Conservation (phyloP, 352 stramenopile species). For the Globisporangium abappressorium region DNA sequence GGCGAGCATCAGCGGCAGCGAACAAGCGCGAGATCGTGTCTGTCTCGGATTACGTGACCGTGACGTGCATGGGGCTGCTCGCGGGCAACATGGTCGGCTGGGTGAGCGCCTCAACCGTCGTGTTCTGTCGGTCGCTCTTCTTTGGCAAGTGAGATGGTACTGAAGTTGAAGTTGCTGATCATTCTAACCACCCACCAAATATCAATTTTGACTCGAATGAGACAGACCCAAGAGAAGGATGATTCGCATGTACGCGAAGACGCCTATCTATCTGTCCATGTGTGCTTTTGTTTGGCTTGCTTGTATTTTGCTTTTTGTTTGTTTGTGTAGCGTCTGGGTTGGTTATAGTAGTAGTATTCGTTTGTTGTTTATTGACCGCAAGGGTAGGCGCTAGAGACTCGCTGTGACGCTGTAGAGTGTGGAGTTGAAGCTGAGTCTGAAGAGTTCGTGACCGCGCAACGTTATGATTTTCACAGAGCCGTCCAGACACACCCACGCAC, state of each 20-base stretch:
- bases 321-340: not conserved
- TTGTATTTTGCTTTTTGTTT: not conserved
- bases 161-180: not conserved
- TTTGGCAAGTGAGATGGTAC: slow-evolving; percentile 23
- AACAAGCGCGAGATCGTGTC: slow-evolving; percentile 50
- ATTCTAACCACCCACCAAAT: not conserved
- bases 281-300: not conserved
- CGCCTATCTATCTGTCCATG: not conserved
- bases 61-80: slow-evolving; percentile 57
- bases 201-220: not conserved
- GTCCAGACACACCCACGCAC: not conserved
- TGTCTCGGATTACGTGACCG: slow-evolving; percentile 66
- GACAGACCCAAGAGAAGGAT: not conserved
- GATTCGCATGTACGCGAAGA: not conserved
- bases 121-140: slow-evolving; percentile 58
- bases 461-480: slow-evolving; percentile 6
- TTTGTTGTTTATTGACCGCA: slow-evolving; percentile 12
- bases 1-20: slow-evolving; percentile 6
- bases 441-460: not conserved
- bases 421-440: not conserved
- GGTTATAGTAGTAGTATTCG: slow-evolving; percentile 12
- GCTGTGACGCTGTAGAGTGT: not conserved
- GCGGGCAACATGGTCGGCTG: slow-evolving; percentile 61
- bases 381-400: not conserved
- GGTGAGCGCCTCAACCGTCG: slow-evolving; percentile 43